Percentiles rank a stretch among this genome's conserved stretches.
Conservation (phyloP, 768 basidiomycete species). For the Imleria badia region DNA sequence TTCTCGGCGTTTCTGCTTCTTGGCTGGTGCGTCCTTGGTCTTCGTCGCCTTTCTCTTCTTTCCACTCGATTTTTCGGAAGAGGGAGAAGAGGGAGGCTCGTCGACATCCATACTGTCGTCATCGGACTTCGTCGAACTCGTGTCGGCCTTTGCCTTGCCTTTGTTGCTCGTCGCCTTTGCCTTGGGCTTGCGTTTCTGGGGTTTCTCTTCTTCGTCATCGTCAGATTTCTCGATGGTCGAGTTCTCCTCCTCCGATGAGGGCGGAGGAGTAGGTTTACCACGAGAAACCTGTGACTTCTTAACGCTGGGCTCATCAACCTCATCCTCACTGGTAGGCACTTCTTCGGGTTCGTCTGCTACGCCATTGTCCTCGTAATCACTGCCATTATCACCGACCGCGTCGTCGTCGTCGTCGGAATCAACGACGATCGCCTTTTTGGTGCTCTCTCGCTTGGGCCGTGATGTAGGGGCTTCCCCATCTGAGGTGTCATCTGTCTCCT, state of each 20-base stretch:
- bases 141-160: slow-evolving; percentile 22
- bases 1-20: slow-evolving; percentile 63
- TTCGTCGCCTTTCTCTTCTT: slow-evolving; percentile 46
- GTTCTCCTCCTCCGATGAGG: slow-evolving; percentile 34
- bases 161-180: slow-evolving; percentile 22
- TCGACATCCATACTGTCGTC: slow-evolving; percentile 61
- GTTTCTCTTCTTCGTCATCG: slow-evolving; percentile 29
- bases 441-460: slow-evolving; percentile 37
- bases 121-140: slow-evolving; percentile 37
- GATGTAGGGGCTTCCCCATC: slow-evolving; percentile 34
- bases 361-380: slow-evolving; percentile 34
- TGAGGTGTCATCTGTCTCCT: slow-evolving; percentile 22
- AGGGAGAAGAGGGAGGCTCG: slow-evolving; percentile 37
- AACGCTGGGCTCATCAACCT: slow-evolving; percentile 20
- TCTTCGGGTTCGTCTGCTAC: slow-evolving; percentile 41
- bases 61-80: slow-evolving; percentile 36
- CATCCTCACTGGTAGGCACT: slow-evolving; percentile 27
- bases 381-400: slow-evolving; percentile 31
- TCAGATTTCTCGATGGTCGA: slow-evolving; percentile 24
- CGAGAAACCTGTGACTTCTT: slow-evolving; percentile 23
- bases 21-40: slow-evolving; percentile 37
- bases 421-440: slow-evolving; percentile 41
- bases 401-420: slow-evolving; percentile 50
- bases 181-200: slow-evolving; percentile 30
- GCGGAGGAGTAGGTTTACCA: slow-evolving; percentile 28